These are phyloP conservation scores for Cyanophora paradoxa DNA, from an alignment of 78 protist species.

Conservation along the genomic window DNA sequence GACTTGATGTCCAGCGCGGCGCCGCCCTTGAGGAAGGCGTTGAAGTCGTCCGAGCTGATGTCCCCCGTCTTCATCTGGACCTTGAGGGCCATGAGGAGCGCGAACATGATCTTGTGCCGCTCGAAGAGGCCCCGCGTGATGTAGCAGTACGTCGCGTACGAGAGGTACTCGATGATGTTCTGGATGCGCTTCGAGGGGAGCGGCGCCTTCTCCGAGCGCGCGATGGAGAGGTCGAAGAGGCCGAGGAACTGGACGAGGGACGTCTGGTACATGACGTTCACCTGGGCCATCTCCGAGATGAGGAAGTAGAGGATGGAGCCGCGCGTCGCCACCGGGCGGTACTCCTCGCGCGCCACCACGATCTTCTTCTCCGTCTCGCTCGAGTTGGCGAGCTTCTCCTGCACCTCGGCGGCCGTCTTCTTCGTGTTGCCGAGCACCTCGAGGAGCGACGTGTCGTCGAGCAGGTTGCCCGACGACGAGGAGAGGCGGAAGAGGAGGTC, in stretches of 20 bases:
- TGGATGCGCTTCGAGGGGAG: conserved; percentile 51
- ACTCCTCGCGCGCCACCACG: conserved; percentile 65
- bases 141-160: conserved; percentile 38
- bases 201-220: conserved; percentile 21
- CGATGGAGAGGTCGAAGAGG: conserved; percentile 58
- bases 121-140: conserved; percentile 57
- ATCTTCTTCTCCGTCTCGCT: conserved; percentile 54
- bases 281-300: conserved; percentile 65
- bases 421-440: conserved; percentile 67
- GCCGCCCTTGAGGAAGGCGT: conserved; percentile 60
- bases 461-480: conserved; percentile 65
- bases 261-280: conserved; percentile 79
- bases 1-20: conserved; percentile 51
- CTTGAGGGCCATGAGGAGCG: conserved; percentile 65
- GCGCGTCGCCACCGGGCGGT: conserved; percentile 76
- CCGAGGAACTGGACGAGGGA: conserved; percentile 70
- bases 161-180: conserved; percentile 55
- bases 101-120: conserved; percentile 59
- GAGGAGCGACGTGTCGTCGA: conserved; percentile 76
- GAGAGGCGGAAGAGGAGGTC: conserved; percentile 60
- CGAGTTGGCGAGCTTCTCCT: conserved; percentile 44
- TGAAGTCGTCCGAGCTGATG: conserved; percentile 24
- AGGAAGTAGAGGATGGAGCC: conserved; percentile 78
- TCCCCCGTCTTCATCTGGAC: conserved; percentile 20
- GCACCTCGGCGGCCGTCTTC: conserved; percentile 51